Evolutionary conservation across 2,329 filamentous ascomycete genomes (phyloP).

Genomic region (Fusarium sp.): DNA sequence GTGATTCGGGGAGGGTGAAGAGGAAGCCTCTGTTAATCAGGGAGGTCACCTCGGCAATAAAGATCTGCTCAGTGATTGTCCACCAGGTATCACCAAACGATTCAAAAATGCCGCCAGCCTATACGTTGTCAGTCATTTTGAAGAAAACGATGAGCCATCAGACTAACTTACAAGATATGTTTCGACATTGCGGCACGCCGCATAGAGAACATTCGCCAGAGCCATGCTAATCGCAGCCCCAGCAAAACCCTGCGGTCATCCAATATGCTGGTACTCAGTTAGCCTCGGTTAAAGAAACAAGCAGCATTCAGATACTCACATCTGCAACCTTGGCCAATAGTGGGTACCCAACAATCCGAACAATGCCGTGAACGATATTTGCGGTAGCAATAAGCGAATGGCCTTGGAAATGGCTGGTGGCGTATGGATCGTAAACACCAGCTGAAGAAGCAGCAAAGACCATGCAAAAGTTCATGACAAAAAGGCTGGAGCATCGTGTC

Average conservation of each 20-base stretch:
- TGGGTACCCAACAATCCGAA: conserved; percentile 11
- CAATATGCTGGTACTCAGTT: not conserved
- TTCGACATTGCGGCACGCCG: conserved; percentile 11
- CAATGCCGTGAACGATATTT: conserved; percentile 12
- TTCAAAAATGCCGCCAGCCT: conserved; percentile 24
- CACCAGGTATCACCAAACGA: conserved; percentile 19
- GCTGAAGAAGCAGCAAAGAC: conserved; percentile 14
- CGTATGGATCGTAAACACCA: conserved; percentile 16
- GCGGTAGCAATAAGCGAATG: conserved; percentile 13
- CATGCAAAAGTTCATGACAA: conserved; percentile 23
- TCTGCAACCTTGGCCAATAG: conserved; percentile 16
- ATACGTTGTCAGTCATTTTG: rapidly evolving
- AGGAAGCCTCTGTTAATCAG: conserved; percentile 16
- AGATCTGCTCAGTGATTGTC: conserved; percentile 23
- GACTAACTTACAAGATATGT: conserved; percentile 6
- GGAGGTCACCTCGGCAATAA: conserved; percentile 19
- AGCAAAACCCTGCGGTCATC: conserved; percentile 9
- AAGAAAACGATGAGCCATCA: rapidly evolving
- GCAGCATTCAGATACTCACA: not conserved
- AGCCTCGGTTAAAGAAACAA: rapidly evolving
- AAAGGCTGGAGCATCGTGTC: not conserved
- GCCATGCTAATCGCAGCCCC: conserved; percentile 13
- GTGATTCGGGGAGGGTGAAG: conserved; percentile 8
- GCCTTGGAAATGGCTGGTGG: conserved; percentile 16
- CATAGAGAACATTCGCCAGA: conserved; percentile 17